Percentiles rank a stretch among this genome's conserved stretches.
Evolutionary conservation across 2,329 filamentous ascomycete species (phyloP).

Genomic region (Fusarium cicatricum): DNA sequence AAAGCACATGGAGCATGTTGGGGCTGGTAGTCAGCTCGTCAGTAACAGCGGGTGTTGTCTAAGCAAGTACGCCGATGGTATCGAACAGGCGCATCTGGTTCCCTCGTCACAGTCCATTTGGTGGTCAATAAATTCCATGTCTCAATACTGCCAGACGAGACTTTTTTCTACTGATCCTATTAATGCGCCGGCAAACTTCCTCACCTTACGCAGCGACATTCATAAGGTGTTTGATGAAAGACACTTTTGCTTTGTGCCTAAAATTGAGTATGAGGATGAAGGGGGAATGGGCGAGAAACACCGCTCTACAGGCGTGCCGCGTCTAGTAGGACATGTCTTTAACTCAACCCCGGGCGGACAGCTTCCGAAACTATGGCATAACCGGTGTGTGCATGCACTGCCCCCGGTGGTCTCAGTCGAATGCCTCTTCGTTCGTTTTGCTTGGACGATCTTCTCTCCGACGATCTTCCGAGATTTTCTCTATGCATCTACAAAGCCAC

Average conservation of each 20-base stretch:
- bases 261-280: background rate
- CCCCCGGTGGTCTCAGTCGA: background rate
- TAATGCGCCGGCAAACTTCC: background rate
- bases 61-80: background rate
- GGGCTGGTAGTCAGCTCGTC: too few relatives aligned
- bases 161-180: background rate
- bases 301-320: background rate
- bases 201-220: background rate
- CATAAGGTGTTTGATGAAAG: conserved; percentile 5
- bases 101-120: background rate
- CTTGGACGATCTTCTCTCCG: conserved; percentile 11
- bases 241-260: background rate
- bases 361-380: background rate
- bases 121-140: too few relatives aligned
- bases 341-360: background rate
- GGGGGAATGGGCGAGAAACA: background rate
- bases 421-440: conserved; percentile 7
- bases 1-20: too few relatives aligned
- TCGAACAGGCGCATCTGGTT: background rate
- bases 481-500: too few relatives aligned
- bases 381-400: background rate
- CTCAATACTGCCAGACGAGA: background rate
- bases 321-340: conserved; percentile 1
- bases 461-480: conserved; percentile 10
- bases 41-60: background rate